These are phyloP conservation scores for Suillus americanus DNA, from an alignment of 768 basidiomycete species.

Conservation along the genomic window DNA sequence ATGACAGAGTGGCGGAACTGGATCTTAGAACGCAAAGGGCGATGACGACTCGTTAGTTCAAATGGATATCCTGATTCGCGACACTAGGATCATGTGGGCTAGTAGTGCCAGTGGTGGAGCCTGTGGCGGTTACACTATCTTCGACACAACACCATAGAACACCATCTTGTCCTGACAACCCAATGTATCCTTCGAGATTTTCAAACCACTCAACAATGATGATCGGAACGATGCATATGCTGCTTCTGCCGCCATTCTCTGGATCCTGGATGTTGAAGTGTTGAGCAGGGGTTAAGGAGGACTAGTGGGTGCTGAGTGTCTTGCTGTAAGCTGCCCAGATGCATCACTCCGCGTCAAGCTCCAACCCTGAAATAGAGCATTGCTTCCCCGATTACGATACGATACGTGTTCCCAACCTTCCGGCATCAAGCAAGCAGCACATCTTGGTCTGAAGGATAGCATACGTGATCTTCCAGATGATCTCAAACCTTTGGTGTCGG, in stretches of 20 bases:
- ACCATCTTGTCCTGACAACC: not conserved
- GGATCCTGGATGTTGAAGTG: not conserved
- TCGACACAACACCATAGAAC: not conserved
- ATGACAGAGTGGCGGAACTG: not conserved
- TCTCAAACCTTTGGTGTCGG: conserved; percentile 11
- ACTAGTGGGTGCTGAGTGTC: not conserved
- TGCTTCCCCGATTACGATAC: not conserved
- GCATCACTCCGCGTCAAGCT: conserved; percentile 16
- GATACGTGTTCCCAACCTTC: conserved; percentile 25
- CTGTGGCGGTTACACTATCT: not conserved
- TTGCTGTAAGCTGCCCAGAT: not conserved
- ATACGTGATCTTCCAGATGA: conserved; percentile 14
- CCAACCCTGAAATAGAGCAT: not conserved
- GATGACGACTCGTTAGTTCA: not conserved
- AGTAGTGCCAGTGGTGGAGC: not conserved
- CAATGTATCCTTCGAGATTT: not conserved
- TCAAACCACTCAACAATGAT: not conserved
- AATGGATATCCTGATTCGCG: not conserved
- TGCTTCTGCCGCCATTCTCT: not conserved
- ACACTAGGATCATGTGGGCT: not conserved
- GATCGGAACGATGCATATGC: not conserved
- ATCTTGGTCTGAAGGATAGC: conserved; percentile 11
- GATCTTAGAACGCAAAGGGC: not conserved
- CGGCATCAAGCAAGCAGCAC: not conserved
- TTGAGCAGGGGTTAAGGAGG: not conserved